Conservation (phyloP, 257 asterid species). For the Datura wrightii region DNA sequence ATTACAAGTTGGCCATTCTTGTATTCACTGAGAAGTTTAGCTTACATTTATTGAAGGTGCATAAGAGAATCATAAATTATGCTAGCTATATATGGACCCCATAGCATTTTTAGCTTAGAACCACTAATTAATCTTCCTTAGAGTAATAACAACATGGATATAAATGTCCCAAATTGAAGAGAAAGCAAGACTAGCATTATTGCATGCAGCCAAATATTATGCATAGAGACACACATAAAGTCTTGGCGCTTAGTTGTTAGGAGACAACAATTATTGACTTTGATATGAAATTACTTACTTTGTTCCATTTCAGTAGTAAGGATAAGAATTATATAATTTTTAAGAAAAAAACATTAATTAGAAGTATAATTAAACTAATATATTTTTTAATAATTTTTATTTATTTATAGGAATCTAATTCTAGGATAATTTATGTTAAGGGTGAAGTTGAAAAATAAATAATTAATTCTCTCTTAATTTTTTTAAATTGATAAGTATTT, state of each 20-base stretch:
- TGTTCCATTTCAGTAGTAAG: too few species aligned
- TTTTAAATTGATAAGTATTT: too few species aligned
- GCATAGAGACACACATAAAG: neutral
- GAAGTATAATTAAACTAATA: too few species aligned
- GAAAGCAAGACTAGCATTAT: neutral
- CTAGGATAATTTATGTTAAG: too few species aligned
- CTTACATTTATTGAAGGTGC: neutral
- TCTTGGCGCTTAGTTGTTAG: constrained; percentile 3
- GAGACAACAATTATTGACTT: constrained; percentile 5
- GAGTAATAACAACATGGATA: constrained; percentile 1
- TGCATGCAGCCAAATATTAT: neutral
- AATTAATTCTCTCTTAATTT: too few species aligned
- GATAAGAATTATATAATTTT: too few species aligned
- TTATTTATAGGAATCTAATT: too few species aligned
- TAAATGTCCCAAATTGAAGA: neutral
- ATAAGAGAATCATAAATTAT: neutral
- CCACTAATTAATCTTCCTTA: neutral
- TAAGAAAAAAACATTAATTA: too few species aligned
- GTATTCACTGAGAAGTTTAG: neutral
- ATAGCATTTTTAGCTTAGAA: neutral
- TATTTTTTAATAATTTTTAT: too few species aligned
- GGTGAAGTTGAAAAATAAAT: too few species aligned
- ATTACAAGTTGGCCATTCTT: neutral
- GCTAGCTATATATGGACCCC: neutral
- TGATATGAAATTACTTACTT: neutral